Base-by-base conservation (phyloP, 2,329 filamentous ascomycete species). In the Purpureocillium takamizusanense region DNA sequence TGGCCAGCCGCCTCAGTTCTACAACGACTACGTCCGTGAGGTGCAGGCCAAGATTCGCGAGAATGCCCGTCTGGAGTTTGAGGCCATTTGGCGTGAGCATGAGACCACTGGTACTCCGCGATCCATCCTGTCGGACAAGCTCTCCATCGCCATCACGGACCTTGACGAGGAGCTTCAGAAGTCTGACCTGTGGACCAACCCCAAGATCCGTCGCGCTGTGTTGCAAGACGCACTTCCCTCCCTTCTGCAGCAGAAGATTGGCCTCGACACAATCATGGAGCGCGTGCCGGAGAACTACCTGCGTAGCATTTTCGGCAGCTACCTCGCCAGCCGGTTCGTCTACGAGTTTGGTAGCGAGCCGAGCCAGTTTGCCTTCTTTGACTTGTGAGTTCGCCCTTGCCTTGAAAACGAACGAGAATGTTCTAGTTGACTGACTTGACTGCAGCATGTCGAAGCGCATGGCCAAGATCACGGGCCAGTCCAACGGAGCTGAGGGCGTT, bases 281-380 rank as follows among this genome's bases (percentile, higher is more conserved):
- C 78, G 92, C 48, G 89, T 98, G 16, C 92, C 92, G 1, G 86
- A 95, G 45, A 83, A 81, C 50, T 98, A 98, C 59, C 76, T 98
- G 46, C 79, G 88, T 48, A 83, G 89, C 48, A 97, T 98, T 59
- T 98, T 98, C 57, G 92, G 92, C 50, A 94, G 86, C 59, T 95
- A 90, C 65, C 72, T 98, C 49, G 90, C 92, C 35, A 94, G 85
- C 55, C 83, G 92, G 32, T 98, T 98, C 60, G 87, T 98, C 31
- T 98, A 98, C 62, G 80, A 94, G 60, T 92, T 90, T 59, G 92
- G 92, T 54, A 89, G 88, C 59, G 82, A 78, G 49, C 89, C 92
- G 5, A 92, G 83, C 68, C 90, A 95, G 55, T 97, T 98, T 68
- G 88, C 90, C 30, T 98, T 98, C 73, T 98, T 94, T 65, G 87